phyloP scores from a whole-genome alignment of 2,329 filamentous ascomycete genomes.

The Fusarium zealandicum region DNA sequence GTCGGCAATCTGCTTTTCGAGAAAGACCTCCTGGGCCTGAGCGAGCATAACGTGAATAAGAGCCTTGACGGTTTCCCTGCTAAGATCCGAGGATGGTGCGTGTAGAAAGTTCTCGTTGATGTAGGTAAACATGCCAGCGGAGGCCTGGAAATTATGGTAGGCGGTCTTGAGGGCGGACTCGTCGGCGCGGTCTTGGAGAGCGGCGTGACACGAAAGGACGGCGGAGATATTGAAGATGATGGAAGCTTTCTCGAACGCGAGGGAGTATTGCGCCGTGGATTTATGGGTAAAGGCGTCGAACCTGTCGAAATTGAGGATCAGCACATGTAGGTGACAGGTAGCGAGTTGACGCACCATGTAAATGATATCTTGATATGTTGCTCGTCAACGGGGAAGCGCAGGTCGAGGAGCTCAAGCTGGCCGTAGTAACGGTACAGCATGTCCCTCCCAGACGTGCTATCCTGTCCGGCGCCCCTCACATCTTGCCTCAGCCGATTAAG shows the following conservation, averaged over 20 bases:
- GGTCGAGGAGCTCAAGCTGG: slow-evolving; percentile 90
- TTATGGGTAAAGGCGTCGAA: slow-evolving; percentile 99
- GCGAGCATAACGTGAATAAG: slow-evolving; percentile 92
- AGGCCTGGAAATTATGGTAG: slow-evolving; percentile 97
- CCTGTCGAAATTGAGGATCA: slow-evolving; percentile 58
- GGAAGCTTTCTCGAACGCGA: slow-evolving; percentile 97
- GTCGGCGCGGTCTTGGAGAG: slow-evolving; percentile 88
- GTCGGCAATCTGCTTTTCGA: slow-evolving; percentile 94
- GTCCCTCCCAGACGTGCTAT: slow-evolving; percentile 92
- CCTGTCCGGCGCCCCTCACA: slow-evolving; percentile 96
- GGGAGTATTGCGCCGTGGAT: slow-evolving; percentile 92
- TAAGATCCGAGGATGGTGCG: slow-evolving; percentile 94
- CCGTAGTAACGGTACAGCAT: slow-evolving; percentile 97
- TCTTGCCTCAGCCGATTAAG: slow-evolving; percentile 96
- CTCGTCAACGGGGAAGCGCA: slow-evolving; percentile 96
- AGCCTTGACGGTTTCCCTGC: slow-evolving; percentile 93
- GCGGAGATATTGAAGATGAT: slow-evolving; percentile 99
- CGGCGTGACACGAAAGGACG: slow-evolving; percentile 93
- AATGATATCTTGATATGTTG: slow-evolving; percentile 99
- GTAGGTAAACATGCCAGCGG: slow-evolving; percentile 99
- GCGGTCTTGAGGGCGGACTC: slow-evolving; percentile 94
- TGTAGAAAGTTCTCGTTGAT: slow-evolving; percentile 99
- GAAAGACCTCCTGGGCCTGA: slow-evolving; percentile 95
- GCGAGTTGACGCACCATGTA: slow-evolving; percentile 74
- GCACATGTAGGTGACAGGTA: background rate